phyloP scores from a whole-genome alignment of 306 rosid species.

The Cicer judaicum region DNA sequence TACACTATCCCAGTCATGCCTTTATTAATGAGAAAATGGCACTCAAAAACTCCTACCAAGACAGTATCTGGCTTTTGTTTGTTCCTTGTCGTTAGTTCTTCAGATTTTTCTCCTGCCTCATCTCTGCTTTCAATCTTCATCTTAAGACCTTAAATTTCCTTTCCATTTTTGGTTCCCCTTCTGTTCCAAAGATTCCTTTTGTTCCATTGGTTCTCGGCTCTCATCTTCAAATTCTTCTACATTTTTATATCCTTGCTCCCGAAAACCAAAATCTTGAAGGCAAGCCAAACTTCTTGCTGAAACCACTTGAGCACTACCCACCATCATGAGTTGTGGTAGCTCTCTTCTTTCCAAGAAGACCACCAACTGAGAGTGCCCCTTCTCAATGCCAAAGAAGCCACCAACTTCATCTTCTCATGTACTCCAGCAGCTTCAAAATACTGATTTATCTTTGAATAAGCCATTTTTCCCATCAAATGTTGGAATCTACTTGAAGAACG shows the following conservation, averaged over 20 bases:
- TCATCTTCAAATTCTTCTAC: not conserved
- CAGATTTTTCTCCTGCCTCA: not conserved
- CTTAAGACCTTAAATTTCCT: not conserved
- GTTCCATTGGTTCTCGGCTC: not conserved
- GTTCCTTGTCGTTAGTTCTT: not conserved
- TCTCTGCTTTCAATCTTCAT: not conserved
- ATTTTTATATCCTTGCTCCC: not conserved
- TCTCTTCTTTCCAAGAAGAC: not conserved
- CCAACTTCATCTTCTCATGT: too few species aligned
- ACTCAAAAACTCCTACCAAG: not conserved
- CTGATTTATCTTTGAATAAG: too few species aligned
- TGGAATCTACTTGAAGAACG: too few species aligned
- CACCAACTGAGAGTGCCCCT: too few species aligned
- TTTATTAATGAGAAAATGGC: not conserved
- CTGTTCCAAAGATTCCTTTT: not conserved
- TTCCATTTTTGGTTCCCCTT: not conserved
- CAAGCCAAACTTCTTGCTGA: not conserved
- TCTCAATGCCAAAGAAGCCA: too few species aligned
- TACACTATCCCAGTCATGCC: not conserved
- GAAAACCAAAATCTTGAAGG: slow-evolving; percentile 1
- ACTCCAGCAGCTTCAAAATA: too few species aligned
- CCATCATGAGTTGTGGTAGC: not conserved
- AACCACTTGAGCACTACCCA: not conserved
- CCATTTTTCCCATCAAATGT: too few species aligned
- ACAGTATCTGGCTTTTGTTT: not conserved